Evolutionary conservation across 2,329 filamentous ascomycete species (phyloP).

Genomic region (Penicillium sp.): DNA sequence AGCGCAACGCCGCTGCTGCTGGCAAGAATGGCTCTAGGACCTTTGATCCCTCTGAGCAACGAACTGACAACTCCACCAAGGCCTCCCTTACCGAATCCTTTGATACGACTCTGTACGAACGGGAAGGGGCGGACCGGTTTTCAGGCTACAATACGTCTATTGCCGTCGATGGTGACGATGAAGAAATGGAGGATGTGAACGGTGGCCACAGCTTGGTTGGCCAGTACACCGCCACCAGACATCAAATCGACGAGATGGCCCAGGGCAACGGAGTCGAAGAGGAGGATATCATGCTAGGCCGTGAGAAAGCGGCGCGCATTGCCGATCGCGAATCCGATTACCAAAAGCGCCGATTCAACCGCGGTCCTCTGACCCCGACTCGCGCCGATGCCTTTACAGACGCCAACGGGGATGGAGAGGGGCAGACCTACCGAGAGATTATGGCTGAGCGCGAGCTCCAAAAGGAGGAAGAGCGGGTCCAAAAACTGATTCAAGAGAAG

Average conservation of each 20-base stretch:
- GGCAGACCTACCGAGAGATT: conserved; percentile 82
- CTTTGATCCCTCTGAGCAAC: conserved; percentile 78
- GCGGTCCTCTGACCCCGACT: conserved; percentile 76
- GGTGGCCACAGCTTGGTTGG: conserved; percentile 80
- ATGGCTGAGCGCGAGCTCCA: conserved; percentile 92
- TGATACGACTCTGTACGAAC: conserved; percentile 86
- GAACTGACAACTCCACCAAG: conserved; percentile 83
- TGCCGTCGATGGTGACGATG: conserved; percentile 75
- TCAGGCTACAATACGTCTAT: conserved; percentile 91
- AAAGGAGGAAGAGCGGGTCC: conserved; percentile 87
- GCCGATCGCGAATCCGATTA: conserved; percentile 94
- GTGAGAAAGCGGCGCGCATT: conserved; percentile 89
- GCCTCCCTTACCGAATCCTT: conserved; percentile 84
- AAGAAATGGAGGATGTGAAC: conserved; percentile 76
- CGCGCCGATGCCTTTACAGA: conserved; percentile 84
- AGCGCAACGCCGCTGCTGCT: conserved; percentile 82
- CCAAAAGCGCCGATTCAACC: conserved; percentile 92
- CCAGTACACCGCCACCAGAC: conserved; percentile 91
- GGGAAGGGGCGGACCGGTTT: conserved; percentile 77
- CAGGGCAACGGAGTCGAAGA: conserved; percentile 84
- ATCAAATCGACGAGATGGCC: conserved; percentile 93
- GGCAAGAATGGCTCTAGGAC: conserved; percentile 80
- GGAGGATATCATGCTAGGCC: conserved; percentile 82
- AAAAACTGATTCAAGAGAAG: conserved; percentile 77
- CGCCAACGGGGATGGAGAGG: conserved; percentile 69